Percentiles rank a stretch among this genome's conserved stretches.
These are phyloP conservation scores for Neurospora sublineolata DNA, from an alignment of 495 filamentous ascomycete species.

Conservation along the genomic window DNA sequence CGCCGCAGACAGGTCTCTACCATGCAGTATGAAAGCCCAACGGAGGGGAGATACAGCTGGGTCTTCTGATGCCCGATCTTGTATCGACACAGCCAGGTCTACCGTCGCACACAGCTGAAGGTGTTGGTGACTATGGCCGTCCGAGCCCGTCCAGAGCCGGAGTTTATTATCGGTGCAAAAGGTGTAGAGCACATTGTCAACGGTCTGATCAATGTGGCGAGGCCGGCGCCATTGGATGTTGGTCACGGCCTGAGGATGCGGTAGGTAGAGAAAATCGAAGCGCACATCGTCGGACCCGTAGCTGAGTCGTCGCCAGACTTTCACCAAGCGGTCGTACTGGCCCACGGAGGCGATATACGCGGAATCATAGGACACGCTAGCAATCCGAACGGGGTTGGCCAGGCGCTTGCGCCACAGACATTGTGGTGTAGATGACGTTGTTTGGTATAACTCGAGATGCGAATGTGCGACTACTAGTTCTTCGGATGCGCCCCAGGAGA, in stretches of 20 bases:
- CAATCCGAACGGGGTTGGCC: constrained; percentile 63
- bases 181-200: constrained; percentile 88
- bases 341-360: constrained; percentile 76
- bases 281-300: constrained; percentile 73
- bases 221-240: constrained; percentile 76
- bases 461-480: constrained; percentile 71
- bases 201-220: constrained; percentile 60
- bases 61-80: constrained; percentile 36
- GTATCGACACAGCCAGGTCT: constrained; percentile 65
- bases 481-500: constrained; percentile 78
- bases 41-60: constrained; percentile 24
- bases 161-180: constrained; percentile 75
- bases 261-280: constrained; percentile 84
- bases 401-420: constrained; percentile 64
- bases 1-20: constrained; percentile 65
- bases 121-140: constrained; percentile 58
- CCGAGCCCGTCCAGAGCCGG: constrained; percentile 71
- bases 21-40: constrained; percentile 77
- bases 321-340: constrained; percentile 69
- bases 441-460: constrained; percentile 59
- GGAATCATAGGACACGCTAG: constrained; percentile 75
- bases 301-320: constrained; percentile 84
- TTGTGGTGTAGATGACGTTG: constrained; percentile 31
- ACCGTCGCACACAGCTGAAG: constrained; percentile 75
- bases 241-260: constrained; percentile 70